Evolutionary conservation across 1,139 yeast genomes (phyloP).

Genomic region (Lodderomyces parapsilosis): DNA sequence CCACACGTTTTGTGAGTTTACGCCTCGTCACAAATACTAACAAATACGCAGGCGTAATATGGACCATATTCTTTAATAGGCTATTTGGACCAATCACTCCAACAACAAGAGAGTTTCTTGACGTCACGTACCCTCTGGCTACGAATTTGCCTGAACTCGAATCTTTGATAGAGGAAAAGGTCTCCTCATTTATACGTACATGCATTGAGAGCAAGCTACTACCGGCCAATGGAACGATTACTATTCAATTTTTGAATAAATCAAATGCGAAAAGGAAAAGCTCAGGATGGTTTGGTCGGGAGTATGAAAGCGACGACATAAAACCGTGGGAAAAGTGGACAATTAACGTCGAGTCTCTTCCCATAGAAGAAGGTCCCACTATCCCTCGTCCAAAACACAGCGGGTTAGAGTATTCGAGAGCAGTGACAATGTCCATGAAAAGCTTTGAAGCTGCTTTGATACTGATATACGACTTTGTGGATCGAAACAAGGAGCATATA

Average conservation of each 20-base stretch:
- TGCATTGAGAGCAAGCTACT: background rate
- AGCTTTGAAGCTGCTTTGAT: constrained; percentile 45
- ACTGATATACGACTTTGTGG: constrained; percentile 51
- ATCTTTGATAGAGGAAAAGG: constrained; percentile 40
- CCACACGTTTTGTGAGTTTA: too few relatives aligned
- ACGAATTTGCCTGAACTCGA: constrained; percentile 44
- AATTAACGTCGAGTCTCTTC: constrained; percentile 35
- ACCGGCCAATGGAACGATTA: constrained; percentile 8
- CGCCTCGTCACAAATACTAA: constrained; percentile 20
- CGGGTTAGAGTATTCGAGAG: constrained; percentile 6
- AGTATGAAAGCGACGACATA: constrained; percentile 16
- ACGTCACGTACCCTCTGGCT: constrained; percentile 47
- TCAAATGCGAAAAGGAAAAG: constrained; percentile 27
- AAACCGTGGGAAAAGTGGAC: constrained; percentile 47
- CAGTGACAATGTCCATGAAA: constrained; percentile 25
- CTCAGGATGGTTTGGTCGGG: constrained; percentile 43
- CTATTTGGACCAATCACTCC: constrained; percentile 69
- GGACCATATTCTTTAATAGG: constrained; percentile 69
- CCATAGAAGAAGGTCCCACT: constrained; percentile 17
- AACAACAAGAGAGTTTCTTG: constrained; percentile 42
- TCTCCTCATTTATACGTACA: constrained; percentile 31
- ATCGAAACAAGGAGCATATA: constrained; percentile 59
- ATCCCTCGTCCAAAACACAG: background rate
- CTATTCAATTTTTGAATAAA: constrained; percentile 13
- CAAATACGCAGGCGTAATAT: constrained; percentile 48